Evolutionary conservation across 176 grass and related monocot genomes (phyloP).

Genomic region (Avena insularis): DNA sequence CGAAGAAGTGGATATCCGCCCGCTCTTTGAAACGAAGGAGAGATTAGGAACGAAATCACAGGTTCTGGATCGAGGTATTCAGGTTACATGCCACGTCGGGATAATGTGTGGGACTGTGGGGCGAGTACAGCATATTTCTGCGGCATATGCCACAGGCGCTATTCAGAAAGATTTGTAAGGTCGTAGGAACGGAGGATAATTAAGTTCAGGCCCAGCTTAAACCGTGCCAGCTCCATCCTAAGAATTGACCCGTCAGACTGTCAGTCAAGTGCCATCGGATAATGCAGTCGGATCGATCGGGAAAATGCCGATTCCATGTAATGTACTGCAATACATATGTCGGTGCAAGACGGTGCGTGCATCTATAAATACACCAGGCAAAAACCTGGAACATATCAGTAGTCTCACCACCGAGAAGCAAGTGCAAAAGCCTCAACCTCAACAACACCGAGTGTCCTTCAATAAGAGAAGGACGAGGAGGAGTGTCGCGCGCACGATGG

Average conservation of each 20-base stretch:
- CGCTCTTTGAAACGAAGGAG: neutral
- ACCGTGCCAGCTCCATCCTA: neutral
- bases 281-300: neutral
- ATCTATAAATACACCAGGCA: conserved; percentile 33
- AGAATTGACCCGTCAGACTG: too few relatives aligned
- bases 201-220: neutral
- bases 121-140: conserved; percentile 3
- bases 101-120: neutral
- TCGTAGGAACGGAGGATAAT: neutral
- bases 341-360: neutral
- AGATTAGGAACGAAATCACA: neutral
- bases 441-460: neutral
- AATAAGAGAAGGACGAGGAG: neutral
- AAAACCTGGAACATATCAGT: conserved; percentile 4
- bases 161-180: neutral
- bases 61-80: neutral
- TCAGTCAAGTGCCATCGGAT: neutral
- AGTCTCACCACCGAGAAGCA: neutral
- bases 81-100: neutral
- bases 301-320: conserved; percentile 17
- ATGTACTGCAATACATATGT: neutral
- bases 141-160: conserved; percentile 24
- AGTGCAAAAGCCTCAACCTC: too few relatives aligned
- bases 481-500: neutral
- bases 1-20: conserved; percentile 17